These are phyloP conservation scores for Yarrowia alimentaria DNA, from an alignment of 805 yeast species.

Conservation along the genomic window DNA sequence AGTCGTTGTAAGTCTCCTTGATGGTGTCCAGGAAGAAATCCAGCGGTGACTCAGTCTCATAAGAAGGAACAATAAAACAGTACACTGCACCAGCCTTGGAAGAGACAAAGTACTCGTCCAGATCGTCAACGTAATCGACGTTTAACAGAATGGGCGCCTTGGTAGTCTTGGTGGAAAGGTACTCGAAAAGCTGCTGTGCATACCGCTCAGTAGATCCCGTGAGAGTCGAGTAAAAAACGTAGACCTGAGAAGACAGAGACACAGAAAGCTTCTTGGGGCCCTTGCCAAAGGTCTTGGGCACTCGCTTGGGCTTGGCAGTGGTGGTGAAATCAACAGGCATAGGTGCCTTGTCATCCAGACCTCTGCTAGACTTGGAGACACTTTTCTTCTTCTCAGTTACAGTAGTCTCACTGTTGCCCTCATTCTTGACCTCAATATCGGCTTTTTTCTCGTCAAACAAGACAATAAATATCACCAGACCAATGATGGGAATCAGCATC, in stretches of 20 bases:
- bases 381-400: background rate
- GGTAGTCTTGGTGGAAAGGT: slow-evolving; percentile 37
- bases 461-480: slow-evolving; percentile 13
- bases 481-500: slow-evolving; percentile 28
- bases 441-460: slow-evolving; percentile 10
- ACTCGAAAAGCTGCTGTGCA: slow-evolving; percentile 53
- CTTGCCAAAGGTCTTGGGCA: slow-evolving; percentile 22
- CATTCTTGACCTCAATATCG: background rate
- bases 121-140: slow-evolving; percentile 78
- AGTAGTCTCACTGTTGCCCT: background rate
- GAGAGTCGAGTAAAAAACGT: slow-evolving; percentile 76
- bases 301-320: slow-evolving; percentile 8
- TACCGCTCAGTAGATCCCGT: slow-evolving; percentile 78
- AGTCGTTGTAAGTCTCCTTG: slow-evolving; percentile 78
- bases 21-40: slow-evolving; percentile 82
- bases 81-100: slow-evolving; percentile 50
- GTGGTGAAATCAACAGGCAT: slow-evolving; percentile 35
- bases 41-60: slow-evolving; percentile 88
- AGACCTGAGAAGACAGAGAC: slow-evolving; percentile 41
- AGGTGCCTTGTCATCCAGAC: slow-evolving; percentile 29
- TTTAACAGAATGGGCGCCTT: slow-evolving; percentile 56
- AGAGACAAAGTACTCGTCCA: slow-evolving; percentile 75
- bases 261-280: slow-evolving; percentile 31
- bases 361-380: background rate
- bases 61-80: slow-evolving; percentile 78